Base-by-base conservation (phyloP, 164 flowering plant genomes). In the Platanus orientalis region DNA sequence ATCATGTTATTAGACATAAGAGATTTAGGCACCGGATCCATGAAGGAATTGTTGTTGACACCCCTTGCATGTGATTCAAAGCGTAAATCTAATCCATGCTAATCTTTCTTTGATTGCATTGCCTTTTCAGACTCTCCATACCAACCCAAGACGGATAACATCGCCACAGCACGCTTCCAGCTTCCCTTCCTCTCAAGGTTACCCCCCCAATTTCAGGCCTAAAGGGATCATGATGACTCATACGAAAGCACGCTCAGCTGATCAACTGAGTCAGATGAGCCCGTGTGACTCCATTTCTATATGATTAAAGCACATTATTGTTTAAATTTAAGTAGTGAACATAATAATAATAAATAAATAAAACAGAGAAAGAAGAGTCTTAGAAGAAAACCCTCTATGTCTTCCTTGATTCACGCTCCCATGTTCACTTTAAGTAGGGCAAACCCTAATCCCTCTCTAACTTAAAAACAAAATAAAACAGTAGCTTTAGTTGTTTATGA, bases 391-490 rank as follows among this genome's bases (percentile, higher is more conserved):
- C 45, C 62, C 21, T 42, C 10, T 32, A 14, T 19, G 26, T 47
- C 67, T n/a, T n/a, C n/a, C 67, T 63, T 58, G 58, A 57, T 69
- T 69, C 58, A 53, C 20, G 73, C 23, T 51, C 4, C 7, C 51
- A 48, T 69, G 73, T 64, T 69, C 34, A 44, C 64, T 21, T 24
- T 26, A 1, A 21, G 34, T 64, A 52, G 48, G 55, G 50, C 73
- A 69, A 58, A 63, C 49, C 55, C 54, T 63, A 34, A 51, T 44
- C 51, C 49, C 19, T 45, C 16, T 14, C 3, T 53, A 39, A 51
- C 19, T 25, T 54, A 26, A 0, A 32, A 64, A 42, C 9, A 49
- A 1, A 49, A 7, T 45, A 2, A 7, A 49, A 52, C 11, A 25
- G 29, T 25, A 52, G 55, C 54, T 51, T 23, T 51, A 21, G 9